Evolutionary conservation across 805 yeast genomes (phyloP), one percentile per base, ranked within the genome.

Genomic region (Candida odintsovae): DNA sequence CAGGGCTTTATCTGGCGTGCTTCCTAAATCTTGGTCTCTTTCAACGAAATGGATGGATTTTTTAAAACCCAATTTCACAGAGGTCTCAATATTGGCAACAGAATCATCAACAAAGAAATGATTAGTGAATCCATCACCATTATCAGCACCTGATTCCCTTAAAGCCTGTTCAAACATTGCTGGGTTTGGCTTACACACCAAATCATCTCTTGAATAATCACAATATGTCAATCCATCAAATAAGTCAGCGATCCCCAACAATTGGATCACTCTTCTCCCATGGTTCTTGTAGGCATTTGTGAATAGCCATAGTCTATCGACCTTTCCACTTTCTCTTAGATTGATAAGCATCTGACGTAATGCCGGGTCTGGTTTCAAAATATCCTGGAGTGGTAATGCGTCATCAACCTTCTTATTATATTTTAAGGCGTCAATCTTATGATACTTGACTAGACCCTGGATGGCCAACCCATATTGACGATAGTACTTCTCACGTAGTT

Each of bases 151-250:
- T 26, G 96, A 83, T 41, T 82, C 77, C 9, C 59, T 48, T 66
- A 88, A 72, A n/a, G 86, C 86, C 46, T 71, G 75, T 33, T 76
- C 73, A 60, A 82, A 92, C 57, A 83, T 80, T 45, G 67, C 71
- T 18, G 71, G 68, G 80, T 86, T 87, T n/a, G 99, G 99, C 67
- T 92, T 92, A 68, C 98, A 94, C 28, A 83, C 68, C 48, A 92
- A 72, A 6, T 85, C 83, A 46, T 78, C 80, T 43, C 70, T 59
- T 13, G 62, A 53, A 62, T 94, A 94, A 67, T 94, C 95, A 68
- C 99, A 94, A 66, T 71, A 92, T 1, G 97, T 89, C 54, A 94
- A 75, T 0, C 99, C 99, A 54, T 92, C 98, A 62, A 94, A 90
- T 45, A 89, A 62, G 62, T 90, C 97, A n/a, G 92, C 97, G 25